Percentiles rank a stretch among this genome's conserved stretches.
These are phyloP conservation scores for Leersia perrieri DNA, from an alignment of 176 grass and related monocot genomes.

Conservation along the genomic window DNA sequence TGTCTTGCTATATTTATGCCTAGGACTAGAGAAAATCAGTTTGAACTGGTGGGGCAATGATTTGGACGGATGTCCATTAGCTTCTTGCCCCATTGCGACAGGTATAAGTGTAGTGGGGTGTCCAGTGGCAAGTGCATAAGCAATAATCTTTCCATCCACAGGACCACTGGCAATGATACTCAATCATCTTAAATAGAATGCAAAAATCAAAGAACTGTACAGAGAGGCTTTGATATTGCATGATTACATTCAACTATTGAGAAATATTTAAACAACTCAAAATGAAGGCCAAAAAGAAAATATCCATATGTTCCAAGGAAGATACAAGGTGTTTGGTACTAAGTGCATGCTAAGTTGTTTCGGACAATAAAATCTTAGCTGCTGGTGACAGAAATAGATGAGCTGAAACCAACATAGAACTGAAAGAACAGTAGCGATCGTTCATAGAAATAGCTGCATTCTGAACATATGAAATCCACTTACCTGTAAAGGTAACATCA, in stretches of 20 bases:
- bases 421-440: neutral
- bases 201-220: neutral
- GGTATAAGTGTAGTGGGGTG: slow-evolving; percentile 67
- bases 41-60: slow-evolving; percentile 92
- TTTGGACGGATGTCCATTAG: slow-evolving; percentile 79
- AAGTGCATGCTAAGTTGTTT: neutral
- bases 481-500: neutral
- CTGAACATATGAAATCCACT: neutral
- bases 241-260: neutral
- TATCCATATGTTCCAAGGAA: neutral
- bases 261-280: neutral
- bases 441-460: neutral
- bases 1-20: slow-evolving; percentile 72
- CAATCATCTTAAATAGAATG: neutral
- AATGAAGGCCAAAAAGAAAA: neutral
- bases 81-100: slow-evolving; percentile 72
- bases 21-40: slow-evolving; percentile 65
- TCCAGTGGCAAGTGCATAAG: slow-evolving; percentile 31
- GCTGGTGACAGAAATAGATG: neutral
- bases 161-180: neutral
- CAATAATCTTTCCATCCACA: neutral
- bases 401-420: neutral
- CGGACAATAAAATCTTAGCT: neutral
- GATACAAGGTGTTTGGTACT: neutral
- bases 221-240: neutral